Evolutionary conservation across 2,329 filamentous ascomycete genomes (phyloP), one percentile per base, ranked within the genome.

Genomic region (Teratosphaeria gauchensis): DNA sequence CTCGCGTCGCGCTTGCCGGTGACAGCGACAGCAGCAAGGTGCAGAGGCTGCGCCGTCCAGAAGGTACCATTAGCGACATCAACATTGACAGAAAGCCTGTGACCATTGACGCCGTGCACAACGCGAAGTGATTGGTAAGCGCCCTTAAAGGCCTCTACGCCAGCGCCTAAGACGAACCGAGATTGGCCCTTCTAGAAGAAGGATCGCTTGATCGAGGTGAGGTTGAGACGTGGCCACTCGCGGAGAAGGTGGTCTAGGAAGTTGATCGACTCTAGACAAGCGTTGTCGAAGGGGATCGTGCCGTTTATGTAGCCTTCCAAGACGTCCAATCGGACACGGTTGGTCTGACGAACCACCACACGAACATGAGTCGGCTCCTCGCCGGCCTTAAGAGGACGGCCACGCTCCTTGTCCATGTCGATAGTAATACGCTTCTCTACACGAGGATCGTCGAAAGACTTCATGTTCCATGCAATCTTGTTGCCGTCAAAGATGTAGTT

Each of bases 61-160:
- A 99, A 99, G 12, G 88, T 89, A 0, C 90, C 89, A 69, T 97
- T 96, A 58, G 92, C 87, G 32, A 96, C 88, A 68, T 99, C 92
- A 11, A 95, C 84, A 66, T 96, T 97, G 70, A 99, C 77, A 0
- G 88, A 84, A 4, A 97, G 79, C 21, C 57, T 62, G 24, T 58
- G 61, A 33, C 82, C 80, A 1, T 77, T 74, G 33, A 70, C 63
- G 71, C 76, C 61, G 68, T 89, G 80, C 53, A 86, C 87, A 24
- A 92, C 81, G 51, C 91, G 84, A 56, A 96, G 85, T 0, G 92
- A 91, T 9, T 90, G 85, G 67, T 96, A 97, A 4, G 91, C 87
- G 32, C 94, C 94, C 71, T 95, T 96, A 76, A 90, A 86, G 0
- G 90, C 90, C 68, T 91, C 84, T 2, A 94, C 78, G 58, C 80